Percentiles rank a stretch among this genome's conserved stretches.
Conservation (phyloP, 257 asterid genomes). For the Primulina tabacum region DNA sequence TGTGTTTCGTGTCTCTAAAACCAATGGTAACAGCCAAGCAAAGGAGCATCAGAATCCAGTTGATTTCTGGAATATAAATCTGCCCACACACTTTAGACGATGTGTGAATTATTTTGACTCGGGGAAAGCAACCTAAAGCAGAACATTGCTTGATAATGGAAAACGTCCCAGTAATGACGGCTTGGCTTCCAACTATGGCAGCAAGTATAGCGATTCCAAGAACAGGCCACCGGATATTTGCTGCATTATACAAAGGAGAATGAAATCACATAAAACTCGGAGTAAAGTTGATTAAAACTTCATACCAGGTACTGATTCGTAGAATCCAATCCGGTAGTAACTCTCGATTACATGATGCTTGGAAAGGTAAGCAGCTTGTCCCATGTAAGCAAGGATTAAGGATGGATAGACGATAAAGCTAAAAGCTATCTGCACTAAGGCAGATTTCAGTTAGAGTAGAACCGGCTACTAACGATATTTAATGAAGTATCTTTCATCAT, state of each 20-base stretch:
- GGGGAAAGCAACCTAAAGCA: conserved; percentile 91
- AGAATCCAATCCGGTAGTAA: conserved; percentile 78
- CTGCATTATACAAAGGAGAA: conserved; percentile 29
- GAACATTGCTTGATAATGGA: conserved; percentile 94
- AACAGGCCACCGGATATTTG: conserved; percentile 80
- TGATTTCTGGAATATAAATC: conserved; percentile 91
- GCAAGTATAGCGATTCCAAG: conserved; percentile 95
- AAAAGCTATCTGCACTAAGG: conserved; percentile 66
- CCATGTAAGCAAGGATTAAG: conserved; percentile 92
- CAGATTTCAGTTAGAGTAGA: conserved; percentile 11
- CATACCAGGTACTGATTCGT: conserved; percentile 89
- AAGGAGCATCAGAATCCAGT: conserved; percentile 85
- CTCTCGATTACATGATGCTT: conserved; percentile 68
- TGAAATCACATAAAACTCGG: too few species aligned
- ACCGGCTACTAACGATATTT: too few species aligned
- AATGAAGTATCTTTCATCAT: too few species aligned
- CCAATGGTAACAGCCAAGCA: conserved; percentile 92
- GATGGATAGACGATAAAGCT: conserved; percentile 91
- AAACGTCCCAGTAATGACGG: conserved; percentile 86
- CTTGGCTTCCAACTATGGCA: conserved; percentile 97
- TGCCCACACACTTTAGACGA: conserved; percentile 84
- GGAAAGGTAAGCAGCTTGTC: conserved; percentile 98
- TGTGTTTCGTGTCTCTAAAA: conserved; percentile 87
- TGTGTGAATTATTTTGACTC: conserved; percentile 77
- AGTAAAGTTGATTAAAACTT: not conserved